Percentiles rank a stretch among this genome's conserved stretches.
Conservation (phyloP, 805 yeast genomes). For the Candida berthetii region DNA sequence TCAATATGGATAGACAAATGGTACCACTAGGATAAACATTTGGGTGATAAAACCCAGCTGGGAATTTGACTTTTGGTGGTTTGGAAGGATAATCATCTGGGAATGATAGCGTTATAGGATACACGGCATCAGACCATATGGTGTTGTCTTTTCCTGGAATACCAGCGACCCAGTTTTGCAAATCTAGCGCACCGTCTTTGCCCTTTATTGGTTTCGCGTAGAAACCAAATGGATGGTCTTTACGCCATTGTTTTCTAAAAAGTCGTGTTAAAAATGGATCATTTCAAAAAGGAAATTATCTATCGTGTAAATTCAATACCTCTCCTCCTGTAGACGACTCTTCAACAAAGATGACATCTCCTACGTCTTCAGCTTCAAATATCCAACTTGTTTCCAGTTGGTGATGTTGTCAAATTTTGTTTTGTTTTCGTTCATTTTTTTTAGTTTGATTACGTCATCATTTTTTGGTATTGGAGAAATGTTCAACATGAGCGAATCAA, state of each 20-base stretch:
- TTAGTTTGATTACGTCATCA: not conserved
- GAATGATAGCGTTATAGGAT: slow-evolving; percentile 75
- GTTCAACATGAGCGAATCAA: not conserved
- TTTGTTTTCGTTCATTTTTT: not conserved
- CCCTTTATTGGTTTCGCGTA: slow-evolving; percentile 83
- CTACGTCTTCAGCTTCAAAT: too few species aligned
- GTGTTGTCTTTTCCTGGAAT: slow-evolving; percentile 91
- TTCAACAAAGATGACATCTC: slow-evolving; percentile 4
- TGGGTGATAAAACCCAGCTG: slow-evolving; percentile 91
- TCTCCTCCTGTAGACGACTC: slow-evolving; percentile 82
- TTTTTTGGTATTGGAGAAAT: not conserved
- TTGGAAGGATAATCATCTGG: slow-evolving; percentile 94
- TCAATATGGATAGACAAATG: slow-evolving; percentile 84
- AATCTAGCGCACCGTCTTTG: slow-evolving; percentile 78
- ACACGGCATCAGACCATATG: slow-evolving; percentile 85
- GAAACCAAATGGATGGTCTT: slow-evolving; percentile 97
- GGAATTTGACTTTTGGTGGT: slow-evolving; percentile 92
- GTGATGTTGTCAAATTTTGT: too few species aligned
- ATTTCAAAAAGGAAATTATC: too few species aligned
- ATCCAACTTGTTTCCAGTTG: too few species aligned
- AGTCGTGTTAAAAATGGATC: too few species aligned
- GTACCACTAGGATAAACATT: slow-evolving; percentile 98
- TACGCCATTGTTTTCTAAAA: slow-evolving; percentile 89
- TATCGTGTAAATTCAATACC: too few species aligned
- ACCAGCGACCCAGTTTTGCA: slow-evolving; percentile 90